A percentile compares a stretch with the other conserved stretches of the same genome.
These are phyloP conservation scores for Lactarius trivialis DNA, from an alignment of 768 basidiomycete species.

Conservation along the genomic window DNA sequence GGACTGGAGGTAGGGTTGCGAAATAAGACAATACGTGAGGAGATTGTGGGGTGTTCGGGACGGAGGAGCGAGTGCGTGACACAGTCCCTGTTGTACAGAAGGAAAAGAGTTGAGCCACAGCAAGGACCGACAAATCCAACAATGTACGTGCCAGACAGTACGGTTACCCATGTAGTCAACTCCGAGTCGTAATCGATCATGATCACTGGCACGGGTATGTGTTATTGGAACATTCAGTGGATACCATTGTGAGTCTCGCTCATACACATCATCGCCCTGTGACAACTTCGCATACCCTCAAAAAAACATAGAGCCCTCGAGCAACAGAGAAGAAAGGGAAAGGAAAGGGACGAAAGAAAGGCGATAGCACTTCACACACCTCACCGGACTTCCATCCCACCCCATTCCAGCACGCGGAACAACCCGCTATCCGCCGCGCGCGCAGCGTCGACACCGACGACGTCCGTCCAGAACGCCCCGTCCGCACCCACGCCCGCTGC, in stretches of 20 bases:
- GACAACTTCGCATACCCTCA: background rate
- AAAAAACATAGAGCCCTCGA: background rate
- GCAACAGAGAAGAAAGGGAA: background rate
- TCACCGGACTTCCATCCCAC: conserved; percentile 25
- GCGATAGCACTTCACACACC: background rate
- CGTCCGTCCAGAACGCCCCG: conserved; percentile 29
- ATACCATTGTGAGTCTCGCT: background rate
- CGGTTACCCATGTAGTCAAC: background rate
- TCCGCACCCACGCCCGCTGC: conserved; percentile 20
- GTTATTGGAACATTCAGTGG: background rate
- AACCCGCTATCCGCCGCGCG: conserved; percentile 27
- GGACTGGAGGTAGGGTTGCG: too few relatives aligned
- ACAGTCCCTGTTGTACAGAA: too few relatives aligned
- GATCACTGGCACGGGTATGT: too few relatives aligned
- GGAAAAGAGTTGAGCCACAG: too few relatives aligned
- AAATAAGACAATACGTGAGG: too few relatives aligned
- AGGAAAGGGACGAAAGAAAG: background rate
- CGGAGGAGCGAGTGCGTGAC: too few relatives aligned
- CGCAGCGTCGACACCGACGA: conserved; percentile 33
- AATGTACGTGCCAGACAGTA: too few relatives aligned
- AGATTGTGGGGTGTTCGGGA: too few relatives aligned
- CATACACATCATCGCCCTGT: background rate
- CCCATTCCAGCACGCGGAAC: conserved; percentile 44
- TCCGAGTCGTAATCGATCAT: too few relatives aligned
- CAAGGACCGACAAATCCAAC: too few relatives aligned